Conservation (phyloP, 768 basidiomycete species). For the Mycena filopes region DNA sequence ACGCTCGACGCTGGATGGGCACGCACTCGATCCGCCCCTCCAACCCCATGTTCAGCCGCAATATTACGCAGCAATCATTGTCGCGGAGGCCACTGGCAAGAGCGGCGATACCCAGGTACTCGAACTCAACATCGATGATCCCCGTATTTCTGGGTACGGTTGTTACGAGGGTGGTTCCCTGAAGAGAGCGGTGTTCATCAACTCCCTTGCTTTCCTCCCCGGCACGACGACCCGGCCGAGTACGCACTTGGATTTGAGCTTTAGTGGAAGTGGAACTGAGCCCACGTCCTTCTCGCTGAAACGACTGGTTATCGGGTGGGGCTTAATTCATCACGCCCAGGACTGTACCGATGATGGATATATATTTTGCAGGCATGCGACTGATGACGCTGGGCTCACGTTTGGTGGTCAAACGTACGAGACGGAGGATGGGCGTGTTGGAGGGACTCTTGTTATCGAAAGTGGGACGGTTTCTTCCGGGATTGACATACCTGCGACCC, state of each 20-base stretch:
- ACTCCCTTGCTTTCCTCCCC: slow-evolving; percentile 62
- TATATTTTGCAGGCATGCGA: slow-evolving; percentile 56
- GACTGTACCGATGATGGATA: slow-evolving; percentile 2
- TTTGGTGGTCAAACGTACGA: slow-evolving; percentile 71
- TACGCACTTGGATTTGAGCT: slow-evolving; percentile 54
- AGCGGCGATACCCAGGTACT: slow-evolving; percentile 51
- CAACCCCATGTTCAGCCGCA: slow-evolving; percentile 70
- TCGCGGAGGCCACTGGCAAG: slow-evolving; percentile 65
- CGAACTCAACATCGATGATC: slow-evolving; percentile 59
- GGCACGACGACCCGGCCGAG: slow-evolving; percentile 46
- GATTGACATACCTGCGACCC: slow-evolving; percentile 59
- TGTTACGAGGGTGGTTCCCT: slow-evolving; percentile 61
- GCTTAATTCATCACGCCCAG: slow-evolving; percentile 5
- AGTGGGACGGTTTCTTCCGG: slow-evolving; percentile 45
- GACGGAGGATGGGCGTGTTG: slow-evolving; percentile 54
- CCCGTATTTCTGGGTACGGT: slow-evolving; percentile 67
- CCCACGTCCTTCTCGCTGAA: slow-evolving; percentile 55
- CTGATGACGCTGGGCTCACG: slow-evolving; percentile 60
- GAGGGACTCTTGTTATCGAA: slow-evolving; percentile 47
- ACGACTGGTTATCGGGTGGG: slow-evolving; percentile 58
- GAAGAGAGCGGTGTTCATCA: slow-evolving; percentile 65
- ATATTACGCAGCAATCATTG: slow-evolving; percentile 72
- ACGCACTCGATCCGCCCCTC: slow-evolving; percentile 58
- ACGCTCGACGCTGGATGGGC: slow-evolving; percentile 69
- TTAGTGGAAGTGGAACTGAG: slow-evolving; percentile 40